Conservation (phyloP, 83 land plant species). For the Picea abies region DNA sequence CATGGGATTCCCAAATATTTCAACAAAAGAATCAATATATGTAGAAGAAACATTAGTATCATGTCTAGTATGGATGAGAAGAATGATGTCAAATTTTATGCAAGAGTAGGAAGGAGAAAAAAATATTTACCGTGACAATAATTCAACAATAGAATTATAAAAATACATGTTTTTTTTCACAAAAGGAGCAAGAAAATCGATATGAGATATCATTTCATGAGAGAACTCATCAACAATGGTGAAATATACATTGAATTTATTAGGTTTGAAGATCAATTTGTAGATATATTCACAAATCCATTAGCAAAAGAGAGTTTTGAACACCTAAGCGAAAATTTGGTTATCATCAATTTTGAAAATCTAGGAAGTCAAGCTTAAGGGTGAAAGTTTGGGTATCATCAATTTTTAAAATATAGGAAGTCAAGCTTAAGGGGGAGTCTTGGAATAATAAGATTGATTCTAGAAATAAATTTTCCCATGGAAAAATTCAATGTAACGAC, state of each 20-base stretch:
- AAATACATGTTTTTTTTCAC: background rate
- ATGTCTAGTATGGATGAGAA: background rate
- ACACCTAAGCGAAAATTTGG: too few relatives aligned
- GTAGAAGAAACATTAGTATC: background rate
- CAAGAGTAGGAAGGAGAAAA: too few relatives aligned
- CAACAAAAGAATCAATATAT: background rate
- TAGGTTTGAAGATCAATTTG: background rate
- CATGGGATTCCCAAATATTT: background rate
- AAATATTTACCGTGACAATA: too few relatives aligned
- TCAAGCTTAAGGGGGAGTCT: too few relatives aligned
- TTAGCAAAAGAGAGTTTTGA: too few relatives aligned
- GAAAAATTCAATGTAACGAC: too few relatives aligned
- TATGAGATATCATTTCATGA: background rate
- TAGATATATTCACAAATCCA: background rate
- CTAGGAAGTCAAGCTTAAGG: too few relatives aligned
- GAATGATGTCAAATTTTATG: background rate
- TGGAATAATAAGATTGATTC: too few relatives aligned
- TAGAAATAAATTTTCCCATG: too few relatives aligned
- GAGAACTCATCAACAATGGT: background rate
- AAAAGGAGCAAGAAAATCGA: background rate
- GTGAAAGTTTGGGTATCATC: too few relatives aligned
- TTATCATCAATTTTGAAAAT: too few relatives aligned
- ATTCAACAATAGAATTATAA: background rate
- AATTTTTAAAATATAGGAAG: too few relatives aligned
- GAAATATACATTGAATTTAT: background rate